phyloP scores from a whole-genome alignment of 2,329 filamentous ascomycete species.

The Calonectria hawksworthii region DNA sequence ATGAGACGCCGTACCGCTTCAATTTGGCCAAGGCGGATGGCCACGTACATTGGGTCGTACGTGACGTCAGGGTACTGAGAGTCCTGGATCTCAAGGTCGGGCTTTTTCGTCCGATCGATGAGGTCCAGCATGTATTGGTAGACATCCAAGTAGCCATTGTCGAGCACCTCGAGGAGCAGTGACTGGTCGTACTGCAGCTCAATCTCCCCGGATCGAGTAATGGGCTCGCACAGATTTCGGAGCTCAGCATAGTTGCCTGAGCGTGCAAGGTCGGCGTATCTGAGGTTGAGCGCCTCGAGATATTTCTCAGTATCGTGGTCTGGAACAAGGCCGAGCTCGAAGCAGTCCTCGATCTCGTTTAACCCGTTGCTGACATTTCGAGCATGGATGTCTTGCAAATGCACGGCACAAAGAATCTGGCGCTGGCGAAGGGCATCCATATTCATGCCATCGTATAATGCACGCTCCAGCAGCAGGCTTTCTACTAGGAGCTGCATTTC shows the following conservation, averaged over 20 bases:
- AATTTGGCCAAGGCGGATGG: constrained; percentile 46
- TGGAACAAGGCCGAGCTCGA: constrained; percentile 42
- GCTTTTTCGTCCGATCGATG: constrained; percentile 41
- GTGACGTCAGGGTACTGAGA: constrained; percentile 43
- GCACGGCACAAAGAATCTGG: constrained; percentile 32
- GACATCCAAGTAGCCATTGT: constrained; percentile 39
- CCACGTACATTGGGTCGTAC: constrained; percentile 46
- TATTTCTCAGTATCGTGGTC: constrained; percentile 32
- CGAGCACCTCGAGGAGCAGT: constrained; percentile 44
- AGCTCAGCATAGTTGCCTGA: constrained; percentile 42
- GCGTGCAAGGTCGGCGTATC: constrained; percentile 42
- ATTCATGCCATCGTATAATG: constrained; percentile 45
- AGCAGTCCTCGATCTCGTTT: constrained; percentile 46
- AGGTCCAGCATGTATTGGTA: constrained; percentile 48
- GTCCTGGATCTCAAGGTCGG: constrained; percentile 17
- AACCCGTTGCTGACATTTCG: constrained; percentile 43
- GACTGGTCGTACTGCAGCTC: constrained; percentile 39
- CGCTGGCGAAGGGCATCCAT: constrained; percentile 37
- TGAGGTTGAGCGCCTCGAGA: constrained; percentile 36
- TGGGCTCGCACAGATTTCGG: constrained; percentile 46
- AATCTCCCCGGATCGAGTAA: constrained; percentile 45
- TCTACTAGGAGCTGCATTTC: constrained; percentile 47
- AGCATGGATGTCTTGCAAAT: constrained; percentile 48
- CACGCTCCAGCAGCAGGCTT: constrained; percentile 44
- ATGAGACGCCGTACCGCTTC: constrained; percentile 34